phyloP scores from a whole-genome alignment of 208 protist genomes.

The Tetramitus jugosus region DNA sequence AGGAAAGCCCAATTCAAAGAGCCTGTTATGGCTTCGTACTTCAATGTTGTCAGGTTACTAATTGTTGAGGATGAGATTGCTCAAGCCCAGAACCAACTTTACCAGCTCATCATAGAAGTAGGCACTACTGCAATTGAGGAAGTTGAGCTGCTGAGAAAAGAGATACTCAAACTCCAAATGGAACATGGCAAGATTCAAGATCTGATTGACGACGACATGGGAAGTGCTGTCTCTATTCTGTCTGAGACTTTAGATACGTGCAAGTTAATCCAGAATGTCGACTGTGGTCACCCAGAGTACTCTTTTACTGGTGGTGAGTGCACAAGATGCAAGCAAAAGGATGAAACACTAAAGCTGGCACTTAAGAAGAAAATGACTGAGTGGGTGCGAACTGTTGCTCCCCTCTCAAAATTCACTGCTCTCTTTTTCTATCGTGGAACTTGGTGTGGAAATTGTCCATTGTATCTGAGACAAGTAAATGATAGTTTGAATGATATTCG shows the following conservation, averaged over 20 bases:
- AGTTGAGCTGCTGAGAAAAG: too few species aligned
- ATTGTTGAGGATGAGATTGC: too few species aligned
- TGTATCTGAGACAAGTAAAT: background rate
- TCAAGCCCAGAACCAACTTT: too few species aligned
- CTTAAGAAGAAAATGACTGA: background rate
- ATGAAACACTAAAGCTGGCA: background rate
- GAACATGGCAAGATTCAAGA: too few species aligned
- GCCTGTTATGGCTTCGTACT: too few species aligned
- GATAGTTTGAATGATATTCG: background rate
- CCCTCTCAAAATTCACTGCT: background rate
- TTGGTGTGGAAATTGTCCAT: background rate
- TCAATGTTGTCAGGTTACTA: too few species aligned
- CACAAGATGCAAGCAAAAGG: background rate
- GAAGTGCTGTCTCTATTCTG: too few species aligned
- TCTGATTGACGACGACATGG: too few species aligned
- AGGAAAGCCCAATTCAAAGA: too few species aligned
- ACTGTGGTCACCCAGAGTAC: background rate
- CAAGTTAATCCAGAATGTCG: background rate
- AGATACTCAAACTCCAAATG: too few species aligned
- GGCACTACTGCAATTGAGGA: too few species aligned
- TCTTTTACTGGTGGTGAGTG: background rate
- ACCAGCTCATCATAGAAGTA: too few species aligned
- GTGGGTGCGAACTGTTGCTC: background rate
- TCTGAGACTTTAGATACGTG: background rate
- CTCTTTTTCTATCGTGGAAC: background rate